These are phyloP conservation scores for Aciculoconidium aculeatum DNA, from an alignment of 805 yeast genomes.

Conservation along the genomic window DNA sequence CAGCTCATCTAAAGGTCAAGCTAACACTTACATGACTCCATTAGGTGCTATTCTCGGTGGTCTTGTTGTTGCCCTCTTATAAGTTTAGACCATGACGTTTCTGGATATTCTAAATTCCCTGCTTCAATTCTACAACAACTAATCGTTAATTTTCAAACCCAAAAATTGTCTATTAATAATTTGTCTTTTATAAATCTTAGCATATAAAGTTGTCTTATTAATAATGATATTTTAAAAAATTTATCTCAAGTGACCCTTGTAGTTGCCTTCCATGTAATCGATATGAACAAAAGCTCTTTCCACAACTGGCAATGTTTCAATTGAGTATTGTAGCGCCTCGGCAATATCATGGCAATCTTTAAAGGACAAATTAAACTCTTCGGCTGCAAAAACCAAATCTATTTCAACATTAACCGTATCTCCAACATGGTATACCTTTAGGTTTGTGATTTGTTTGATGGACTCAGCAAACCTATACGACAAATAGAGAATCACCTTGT, in stretches of 20 bases:
- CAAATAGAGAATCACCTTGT: slow-evolving; percentile 61
- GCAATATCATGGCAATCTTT: slow-evolving; percentile 77
- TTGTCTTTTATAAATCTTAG: background rate
- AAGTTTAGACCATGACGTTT: slow-evolving; percentile 1
- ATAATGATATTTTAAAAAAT: no score
- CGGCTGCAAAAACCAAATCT: slow-evolving; percentile 50
- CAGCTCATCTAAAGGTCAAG: slow-evolving; percentile 5
- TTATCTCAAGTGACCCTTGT: slow-evolving; percentile 34
- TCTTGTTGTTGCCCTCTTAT: slow-evolving; percentile 7
- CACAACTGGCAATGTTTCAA: slow-evolving; percentile 70
- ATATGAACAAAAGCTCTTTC: slow-evolving; percentile 81
- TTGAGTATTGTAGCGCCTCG: slow-evolving; percentile 74
- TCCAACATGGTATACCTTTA: slow-evolving; percentile 74
- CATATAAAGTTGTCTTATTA: no score
- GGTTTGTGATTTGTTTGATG: slow-evolving; percentile 56
- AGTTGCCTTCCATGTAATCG: slow-evolving; percentile 50
- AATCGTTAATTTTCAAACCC: slow-evolving; percentile 3
- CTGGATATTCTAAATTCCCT: background rate
- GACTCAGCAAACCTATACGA: slow-evolving; percentile 65
- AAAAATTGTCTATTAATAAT: background rate
- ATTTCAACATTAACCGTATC: slow-evolving; percentile 73
- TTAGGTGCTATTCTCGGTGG: slow-evolving; percentile 8
- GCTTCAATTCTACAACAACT: slow-evolving; percentile 3
- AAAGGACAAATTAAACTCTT: slow-evolving; percentile 42
- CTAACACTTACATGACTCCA: slow-evolving; percentile 5